These are phyloP conservation scores for Penicillium sp. DNA, from an alignment of 2,329 filamentous ascomycete species.

Conservation along the genomic window DNA sequence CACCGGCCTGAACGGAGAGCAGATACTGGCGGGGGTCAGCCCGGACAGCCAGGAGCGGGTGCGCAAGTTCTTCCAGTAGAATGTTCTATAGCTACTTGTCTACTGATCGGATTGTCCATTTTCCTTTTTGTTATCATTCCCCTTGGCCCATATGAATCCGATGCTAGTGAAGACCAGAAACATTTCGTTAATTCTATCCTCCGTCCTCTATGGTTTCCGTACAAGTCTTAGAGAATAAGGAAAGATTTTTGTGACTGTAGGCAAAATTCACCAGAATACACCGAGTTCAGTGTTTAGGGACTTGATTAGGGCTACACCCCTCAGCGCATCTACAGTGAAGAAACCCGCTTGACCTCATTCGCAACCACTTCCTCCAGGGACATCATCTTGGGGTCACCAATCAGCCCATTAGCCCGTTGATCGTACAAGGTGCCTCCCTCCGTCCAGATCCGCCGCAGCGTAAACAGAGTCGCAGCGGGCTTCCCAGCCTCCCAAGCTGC, in stretches of 20 bases:
- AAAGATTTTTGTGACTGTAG: not conserved
- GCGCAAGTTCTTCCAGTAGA: constrained; percentile 71
- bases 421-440: constrained; percentile 70
- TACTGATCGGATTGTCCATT: not conserved
- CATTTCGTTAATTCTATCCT: constrained; percentile 16
- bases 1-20: constrained; percentile 71
- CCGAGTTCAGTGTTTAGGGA: too few species aligned
- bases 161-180: constrained; percentile 23
- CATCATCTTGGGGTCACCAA: constrained; percentile 56
- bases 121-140: constrained; percentile 21
- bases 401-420: constrained; percentile 62
- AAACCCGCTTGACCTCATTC: constrained; percentile 20
- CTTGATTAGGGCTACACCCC: too few species aligned
- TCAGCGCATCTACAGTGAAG: constrained; percentile 7
- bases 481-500: constrained; percentile 56
- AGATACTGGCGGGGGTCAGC: constrained; percentile 71
- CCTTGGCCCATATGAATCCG: constrained; percentile 26
- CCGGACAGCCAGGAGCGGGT: constrained; percentile 79
- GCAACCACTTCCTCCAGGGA: constrained; percentile 51
- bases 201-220: not conserved
- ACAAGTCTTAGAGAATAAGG: not conserved
- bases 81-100: constrained; percentile 19
- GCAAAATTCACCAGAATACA: too few species aligned
- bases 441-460: constrained; percentile 68
- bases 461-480: constrained; percentile 55